Evolutionary conservation across 2,329 filamentous ascomycete genomes (phyloP), one percentile per base, ranked within the genome.

Genomic region (Xylaria sp.): DNA sequence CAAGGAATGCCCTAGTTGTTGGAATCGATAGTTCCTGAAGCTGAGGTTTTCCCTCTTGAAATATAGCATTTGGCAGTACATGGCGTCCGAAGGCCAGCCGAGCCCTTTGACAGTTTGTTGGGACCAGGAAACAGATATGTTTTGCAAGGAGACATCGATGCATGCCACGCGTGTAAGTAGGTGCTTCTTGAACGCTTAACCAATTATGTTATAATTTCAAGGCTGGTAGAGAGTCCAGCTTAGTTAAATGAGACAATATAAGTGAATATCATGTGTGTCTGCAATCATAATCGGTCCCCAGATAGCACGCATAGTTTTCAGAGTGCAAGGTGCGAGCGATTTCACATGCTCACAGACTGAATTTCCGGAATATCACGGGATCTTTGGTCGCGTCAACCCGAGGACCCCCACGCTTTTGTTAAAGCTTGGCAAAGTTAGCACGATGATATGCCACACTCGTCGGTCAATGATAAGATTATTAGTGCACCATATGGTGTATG

Each of bases 401-500:
- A 46, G 31, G 23, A 65, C 68, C 68, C 67, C 68, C 68, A 70
- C 68, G 68, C 51, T 65, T 56, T 63, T 23, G 38, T 20, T n/a
- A 53, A 60, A 42, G 63, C 66, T 68, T 66, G 63, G 54, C 65
- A 57, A 53, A 23, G 64, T 65, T 62, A 44, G 59, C 36, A 33
- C n/a, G 3, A 49, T 53, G 36, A 56, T 38, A 38, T 38, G 59
- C 54, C 56, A 64, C 59, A 48, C 36, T 69, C 20, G 26, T 69
- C 49, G 67, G 57, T 63, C 54, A 58, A 53, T 23, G 48, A 59
- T 63, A 42, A 70, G 68, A 70, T 70, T 59, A 68, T 63, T 58
- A 63, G 54, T 38, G 36, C 36, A 13, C 36, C 36, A 38, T 38
- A 70, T 58, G 26, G 44, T 48, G 58, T 67, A 64, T 46, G 23